Percentiles rank a stretch among this genome's conserved stretches.
phyloP scores from a whole-genome alignment of 257 asterid species.

The Avicennia marina region DNA sequence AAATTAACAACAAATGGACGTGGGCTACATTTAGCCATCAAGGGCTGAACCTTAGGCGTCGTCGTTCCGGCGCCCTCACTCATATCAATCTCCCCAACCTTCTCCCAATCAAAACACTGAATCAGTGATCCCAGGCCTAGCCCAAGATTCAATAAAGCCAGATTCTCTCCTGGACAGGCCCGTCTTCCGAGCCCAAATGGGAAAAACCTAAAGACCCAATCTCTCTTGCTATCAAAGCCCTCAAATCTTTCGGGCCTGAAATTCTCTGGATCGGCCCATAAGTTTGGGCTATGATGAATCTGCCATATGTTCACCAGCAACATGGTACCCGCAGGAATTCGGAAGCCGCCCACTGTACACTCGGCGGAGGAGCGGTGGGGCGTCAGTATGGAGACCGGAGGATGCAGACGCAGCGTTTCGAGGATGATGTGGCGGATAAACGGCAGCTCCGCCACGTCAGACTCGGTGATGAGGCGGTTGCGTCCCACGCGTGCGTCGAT shows the following conservation, averaged over 20 bases:
- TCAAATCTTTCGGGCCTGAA: constrained; percentile 83
- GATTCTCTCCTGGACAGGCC: constrained; percentile 53
- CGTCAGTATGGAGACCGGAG: constrained; percentile 59
- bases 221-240: constrained; percentile 42
- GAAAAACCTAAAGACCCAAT: constrained; percentile 34
- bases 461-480: constrained; percentile 36
- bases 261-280: constrained; percentile 61
- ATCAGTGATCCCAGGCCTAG: constrained; percentile 41
- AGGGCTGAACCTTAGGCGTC: constrained; percentile 43
- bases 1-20: constrained; percentile 30
- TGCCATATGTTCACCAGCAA: constrained; percentile 63
- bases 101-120: constrained; percentile 60
- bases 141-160: constrained; percentile 30
- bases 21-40: constrained; percentile 40
- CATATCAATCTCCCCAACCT: constrained; percentile 43
- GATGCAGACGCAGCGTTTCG: constrained; percentile 62
- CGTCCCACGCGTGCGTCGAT: constrained; percentile 37
- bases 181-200: constrained; percentile 58
- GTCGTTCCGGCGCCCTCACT: constrained; percentile 45
- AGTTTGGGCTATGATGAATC: constrained; percentile 58
- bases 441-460: constrained; percentile 37
- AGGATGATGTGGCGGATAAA: constrained; percentile 46
- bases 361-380: constrained; percentile 71
- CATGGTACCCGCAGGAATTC: constrained; percentile 56
- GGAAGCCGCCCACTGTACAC: constrained; percentile 55